phyloP scores from a whole-genome alignment of 495 filamentous ascomycete genomes.

The Penicillium nucicola region DNA sequence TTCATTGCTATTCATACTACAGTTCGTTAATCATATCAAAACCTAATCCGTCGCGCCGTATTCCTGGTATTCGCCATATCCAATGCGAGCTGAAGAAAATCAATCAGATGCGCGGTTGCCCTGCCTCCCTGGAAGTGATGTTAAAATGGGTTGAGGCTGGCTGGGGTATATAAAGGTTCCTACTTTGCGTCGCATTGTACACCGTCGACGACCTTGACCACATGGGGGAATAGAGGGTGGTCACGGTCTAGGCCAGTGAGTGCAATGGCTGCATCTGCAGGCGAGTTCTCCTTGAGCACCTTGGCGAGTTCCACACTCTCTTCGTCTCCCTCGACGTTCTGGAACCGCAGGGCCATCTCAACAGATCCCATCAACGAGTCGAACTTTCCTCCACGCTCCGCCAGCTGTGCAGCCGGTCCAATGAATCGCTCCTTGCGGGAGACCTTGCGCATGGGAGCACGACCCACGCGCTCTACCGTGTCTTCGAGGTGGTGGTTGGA shows the following conservation, averaged over 20 bases:
- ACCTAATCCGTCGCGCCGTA: constrained; percentile 18
- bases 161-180: constrained; percentile 5
- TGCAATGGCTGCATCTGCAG: constrained; percentile 66
- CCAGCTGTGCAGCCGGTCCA: constrained; percentile 80
- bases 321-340: constrained; percentile 83
- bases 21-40: constrained; percentile 12
- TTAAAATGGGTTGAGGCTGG: background rate
- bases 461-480: constrained; percentile 89
- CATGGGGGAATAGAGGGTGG: constrained; percentile 69
- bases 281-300: constrained; percentile 67
- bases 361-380: constrained; percentile 69
- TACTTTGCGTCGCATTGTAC: constrained; percentile 61
- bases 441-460: constrained; percentile 90
- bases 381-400: constrained; percentile 69
- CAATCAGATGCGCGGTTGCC: constrained; percentile 27
- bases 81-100: constrained; percentile 25
- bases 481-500: constrained; percentile 94
- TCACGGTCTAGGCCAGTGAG: constrained; percentile 70
- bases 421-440: constrained; percentile 92
- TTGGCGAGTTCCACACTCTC: constrained; percentile 80
- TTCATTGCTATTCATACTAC: constrained; percentile 13
- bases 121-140: constrained; percentile 17
- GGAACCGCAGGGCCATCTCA: constrained; percentile 88
- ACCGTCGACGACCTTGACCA: constrained; percentile 71
- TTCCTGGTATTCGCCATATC: constrained; percentile 28